A percentile compares a stretch with the other conserved stretches of the same genome.
Evolutionary conservation across 371 early-diverging fungal species (phyloP).

Genomic region (Saksenaea oblongispora): DNA sequence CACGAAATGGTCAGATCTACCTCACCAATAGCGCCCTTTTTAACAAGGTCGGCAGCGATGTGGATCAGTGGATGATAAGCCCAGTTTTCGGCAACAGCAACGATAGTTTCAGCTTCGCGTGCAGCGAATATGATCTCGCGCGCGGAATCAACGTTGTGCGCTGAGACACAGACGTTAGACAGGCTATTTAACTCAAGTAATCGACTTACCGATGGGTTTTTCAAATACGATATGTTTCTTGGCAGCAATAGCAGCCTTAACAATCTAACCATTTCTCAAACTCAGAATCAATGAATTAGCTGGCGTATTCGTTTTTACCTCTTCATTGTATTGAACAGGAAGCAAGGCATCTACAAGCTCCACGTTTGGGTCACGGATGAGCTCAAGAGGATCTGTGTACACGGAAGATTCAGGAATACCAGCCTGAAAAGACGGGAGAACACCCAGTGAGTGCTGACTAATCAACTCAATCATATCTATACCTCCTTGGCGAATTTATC

Average conservation of each 20-base stretch:
- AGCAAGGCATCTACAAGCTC: constrained; percentile 40
- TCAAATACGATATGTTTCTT: constrained; percentile 51
- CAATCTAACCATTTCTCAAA: constrained; percentile 21
- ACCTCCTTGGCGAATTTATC: constrained; percentile 49
- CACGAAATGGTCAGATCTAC: constrained; percentile 12
- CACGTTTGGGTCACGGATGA: constrained; percentile 46
- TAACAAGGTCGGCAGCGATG: constrained; percentile 39
- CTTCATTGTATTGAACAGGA: constrained; percentile 46
- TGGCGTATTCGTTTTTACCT: constrained; percentile 16
- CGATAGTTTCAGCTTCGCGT: constrained; percentile 34
- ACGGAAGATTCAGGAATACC: constrained; percentile 45
- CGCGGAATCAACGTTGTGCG: constrained; percentile 44
- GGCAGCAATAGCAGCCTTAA: constrained; percentile 44
- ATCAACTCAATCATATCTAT: neutral
- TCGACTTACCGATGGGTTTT: constrained; percentile 49
- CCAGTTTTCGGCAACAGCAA: constrained; percentile 53
- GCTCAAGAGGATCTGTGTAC: constrained; percentile 36
- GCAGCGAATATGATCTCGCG: constrained; percentile 39
- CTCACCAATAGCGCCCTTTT: constrained; percentile 45
- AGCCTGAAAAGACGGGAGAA: constrained; percentile 20
- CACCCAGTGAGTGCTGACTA: neutral
- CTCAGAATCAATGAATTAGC: neutral
- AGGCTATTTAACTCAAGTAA: neutral
- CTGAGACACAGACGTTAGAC: constrained; percentile 14
- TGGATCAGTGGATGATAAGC: constrained; percentile 36